Evolutionary conservation across 2,329 filamentous ascomycete genomes (phyloP).

Genomic region (Pyrenophora tritici-repentis): DNA sequence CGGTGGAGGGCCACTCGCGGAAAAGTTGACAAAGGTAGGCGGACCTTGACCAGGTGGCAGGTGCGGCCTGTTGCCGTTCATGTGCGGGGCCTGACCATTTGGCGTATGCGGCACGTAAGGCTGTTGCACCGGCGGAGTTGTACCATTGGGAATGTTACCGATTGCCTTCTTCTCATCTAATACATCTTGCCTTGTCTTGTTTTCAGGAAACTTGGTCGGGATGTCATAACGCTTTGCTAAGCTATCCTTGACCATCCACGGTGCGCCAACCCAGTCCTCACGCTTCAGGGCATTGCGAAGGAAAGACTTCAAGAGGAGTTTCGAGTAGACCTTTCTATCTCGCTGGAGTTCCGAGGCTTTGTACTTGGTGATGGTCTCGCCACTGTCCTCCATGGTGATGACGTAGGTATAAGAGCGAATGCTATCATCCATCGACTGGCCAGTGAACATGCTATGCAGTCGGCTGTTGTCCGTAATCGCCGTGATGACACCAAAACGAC

Average conservation of each 20-base stretch:
- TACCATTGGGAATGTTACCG: slow-evolving; percentile 49
- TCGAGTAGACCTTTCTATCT: slow-evolving; percentile 91
- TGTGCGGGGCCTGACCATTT: slow-evolving; percentile 26
- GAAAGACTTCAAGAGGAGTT: slow-evolving; percentile 89
- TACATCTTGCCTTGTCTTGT: slow-evolving; percentile 43
- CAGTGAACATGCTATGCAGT: slow-evolving; percentile 34
- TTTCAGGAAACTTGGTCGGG: slow-evolving; percentile 75
- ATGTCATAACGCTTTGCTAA: slow-evolving; percentile 85
- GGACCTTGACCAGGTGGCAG: slow-evolving; percentile 38
- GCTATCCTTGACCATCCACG: slow-evolving; percentile 90
- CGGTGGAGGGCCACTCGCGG: slow-evolving; percentile 59
- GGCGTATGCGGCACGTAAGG: slow-evolving; percentile 21
- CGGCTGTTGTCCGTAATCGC: slow-evolving; percentile 40
- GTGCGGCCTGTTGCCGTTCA: slow-evolving; percentile 26
- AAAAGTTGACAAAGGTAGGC: slow-evolving; percentile 56
- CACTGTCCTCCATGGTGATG: slow-evolving; percentile 39
- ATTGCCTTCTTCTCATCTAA: slow-evolving; percentile 66
- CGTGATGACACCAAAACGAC: slow-evolving; percentile 37
- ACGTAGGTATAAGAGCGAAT: slow-evolving; percentile 41
- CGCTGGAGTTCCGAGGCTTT: slow-evolving; percentile 70
- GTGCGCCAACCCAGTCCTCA: slow-evolving; percentile 93
- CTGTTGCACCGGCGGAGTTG: slow-evolving; percentile 33
- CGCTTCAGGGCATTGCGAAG: slow-evolving; percentile 92
- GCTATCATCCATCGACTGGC: slow-evolving; percentile 34
- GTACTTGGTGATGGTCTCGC: slow-evolving; percentile 55